A percentile compares a stretch with the other conserved stretches of the same genome.
Conservation (phyloP, 2,329 filamentous ascomycete species). For the Pseudovirgaria hyperparasitica region DNA sequence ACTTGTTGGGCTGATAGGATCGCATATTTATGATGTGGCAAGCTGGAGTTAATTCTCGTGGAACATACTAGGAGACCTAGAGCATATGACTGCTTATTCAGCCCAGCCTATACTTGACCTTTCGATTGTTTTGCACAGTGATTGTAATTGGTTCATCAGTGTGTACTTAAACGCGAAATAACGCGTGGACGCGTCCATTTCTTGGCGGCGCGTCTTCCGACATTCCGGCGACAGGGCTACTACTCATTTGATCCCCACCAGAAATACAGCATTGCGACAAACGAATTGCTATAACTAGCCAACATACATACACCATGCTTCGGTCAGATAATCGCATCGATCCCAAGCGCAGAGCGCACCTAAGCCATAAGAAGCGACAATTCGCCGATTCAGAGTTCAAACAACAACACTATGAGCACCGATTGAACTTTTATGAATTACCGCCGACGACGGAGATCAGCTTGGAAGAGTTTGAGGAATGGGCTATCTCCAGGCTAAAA, state of each 20-base stretch:
- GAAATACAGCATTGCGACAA: no score
- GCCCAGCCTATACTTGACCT: no score
- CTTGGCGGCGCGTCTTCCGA: slow-evolving; percentile 5
- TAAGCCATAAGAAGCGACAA: slow-evolving; percentile 76
- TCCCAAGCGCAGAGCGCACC: slow-evolving; percentile 60
- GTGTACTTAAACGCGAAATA: slow-evolving; percentile 1
- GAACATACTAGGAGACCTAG: no score
- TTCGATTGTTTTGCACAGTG: no score
- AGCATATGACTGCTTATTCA: no score
- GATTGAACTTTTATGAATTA: slow-evolving; percentile 81
- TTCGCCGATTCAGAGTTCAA: slow-evolving; percentile 69
- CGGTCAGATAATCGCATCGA: slow-evolving; percentile 33
- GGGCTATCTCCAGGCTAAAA: slow-evolving; percentile 86
- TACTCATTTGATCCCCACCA: background rate
- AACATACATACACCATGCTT: slow-evolving; percentile 17
- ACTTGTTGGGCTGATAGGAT: slow-evolving; percentile 41
- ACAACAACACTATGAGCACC: slow-evolving; percentile 66
- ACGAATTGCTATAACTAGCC: slow-evolving; percentile 2
- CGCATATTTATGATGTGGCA: background rate
- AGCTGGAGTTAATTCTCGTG: background rate
- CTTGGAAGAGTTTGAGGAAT: slow-evolving; percentile 95
- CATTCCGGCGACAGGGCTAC: slow-evolving; percentile 2
- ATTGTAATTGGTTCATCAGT: background rate
- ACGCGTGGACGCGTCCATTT: no score
- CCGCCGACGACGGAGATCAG: slow-evolving; percentile 91